Evolutionary conservation across 2,329 filamentous ascomycete species (phyloP).

Genomic region (Sclerotinia nivalis): DNA sequence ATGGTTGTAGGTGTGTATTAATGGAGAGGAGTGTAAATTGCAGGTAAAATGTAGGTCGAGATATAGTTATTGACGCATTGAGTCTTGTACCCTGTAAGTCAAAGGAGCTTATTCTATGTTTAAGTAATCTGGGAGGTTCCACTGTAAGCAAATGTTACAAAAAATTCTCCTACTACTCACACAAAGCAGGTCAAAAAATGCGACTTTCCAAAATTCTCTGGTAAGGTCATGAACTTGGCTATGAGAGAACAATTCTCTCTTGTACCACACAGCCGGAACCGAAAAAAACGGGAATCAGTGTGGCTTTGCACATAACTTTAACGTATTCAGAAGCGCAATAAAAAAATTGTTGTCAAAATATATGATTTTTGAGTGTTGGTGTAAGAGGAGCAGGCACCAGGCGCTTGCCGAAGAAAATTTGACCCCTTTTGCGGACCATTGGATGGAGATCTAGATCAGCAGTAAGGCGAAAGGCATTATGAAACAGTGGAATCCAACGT

Average conservation of each 20-base stretch:
- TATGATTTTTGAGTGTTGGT: neutral
- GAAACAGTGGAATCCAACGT: neutral
- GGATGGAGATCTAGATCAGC: neutral
- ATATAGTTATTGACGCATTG: no score
- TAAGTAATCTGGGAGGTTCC: neutral
- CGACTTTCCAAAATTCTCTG: neutral
- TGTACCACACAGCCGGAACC: neutral
- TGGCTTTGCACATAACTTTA: neutral
- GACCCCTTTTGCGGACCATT: neutral
- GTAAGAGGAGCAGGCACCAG: neutral
- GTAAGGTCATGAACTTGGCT: neutral
- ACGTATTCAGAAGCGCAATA: neutral
- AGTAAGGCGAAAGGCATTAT: neutral
- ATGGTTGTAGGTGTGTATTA: neutral
- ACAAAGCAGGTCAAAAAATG: neutral
- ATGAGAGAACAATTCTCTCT: neutral
- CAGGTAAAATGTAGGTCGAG: neutral
- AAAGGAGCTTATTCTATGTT: neutral
- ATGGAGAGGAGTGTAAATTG: neutral
- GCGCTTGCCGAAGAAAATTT: neutral
- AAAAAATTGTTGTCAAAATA: neutral
- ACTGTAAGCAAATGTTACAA: neutral
- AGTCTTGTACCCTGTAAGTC: neutral
- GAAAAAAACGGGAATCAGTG: neutral
- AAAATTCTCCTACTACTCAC: no score